Evolutionary conservation across 257 asterid species (phyloP), one percentile per base, ranked within the genome.

Genomic region (Nicotiana paniculata): DNA sequence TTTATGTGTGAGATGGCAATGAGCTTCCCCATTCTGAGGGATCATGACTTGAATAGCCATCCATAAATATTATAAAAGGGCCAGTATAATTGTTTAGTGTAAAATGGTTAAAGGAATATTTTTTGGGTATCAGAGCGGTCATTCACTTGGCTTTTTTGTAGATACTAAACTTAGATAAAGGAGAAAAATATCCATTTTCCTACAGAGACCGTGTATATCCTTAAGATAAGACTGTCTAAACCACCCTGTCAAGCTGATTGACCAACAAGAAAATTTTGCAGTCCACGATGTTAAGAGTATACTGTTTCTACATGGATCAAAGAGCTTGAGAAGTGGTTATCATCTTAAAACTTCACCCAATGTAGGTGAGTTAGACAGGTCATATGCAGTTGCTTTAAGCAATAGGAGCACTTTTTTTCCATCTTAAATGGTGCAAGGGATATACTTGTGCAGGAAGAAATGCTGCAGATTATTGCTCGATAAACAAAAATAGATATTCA

Each of bases 21-120:
- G 63, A 75, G 28, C 63, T 26, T 75, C 79, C 79, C 79, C 62
- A 74, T 74, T 53, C 78, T 24, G 61, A 46, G 79, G 79, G 79
- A 48, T 48, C 39, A 74, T 74, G 51, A 53, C 51, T 43, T 74
- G 79, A 46, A 33, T 74, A 24, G 79, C 24, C 62, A 74, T 24
- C 8, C 62, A 48, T 15, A 74, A 18, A 13, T 59, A 48, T 24
- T 21, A 59, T 74, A 74, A 46, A 32, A 74, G 39, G 24, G 58
- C 33, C 79, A 3, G 39, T 7, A 74, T 74, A 26, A 74, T 24
- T 74, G 62, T 39, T 48, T 12, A 48, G 9, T 48, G 61, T 74
- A 8, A 74, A 48, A 70, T 70, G 21, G 78, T 48, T 46, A 46
- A 72, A 17, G 79, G 79, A 48, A 24, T 70, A 70, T 43, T 43